phyloP scores from a whole-genome alignment of 441 rosid genomes.

The Adansonia gregorii region DNA sequence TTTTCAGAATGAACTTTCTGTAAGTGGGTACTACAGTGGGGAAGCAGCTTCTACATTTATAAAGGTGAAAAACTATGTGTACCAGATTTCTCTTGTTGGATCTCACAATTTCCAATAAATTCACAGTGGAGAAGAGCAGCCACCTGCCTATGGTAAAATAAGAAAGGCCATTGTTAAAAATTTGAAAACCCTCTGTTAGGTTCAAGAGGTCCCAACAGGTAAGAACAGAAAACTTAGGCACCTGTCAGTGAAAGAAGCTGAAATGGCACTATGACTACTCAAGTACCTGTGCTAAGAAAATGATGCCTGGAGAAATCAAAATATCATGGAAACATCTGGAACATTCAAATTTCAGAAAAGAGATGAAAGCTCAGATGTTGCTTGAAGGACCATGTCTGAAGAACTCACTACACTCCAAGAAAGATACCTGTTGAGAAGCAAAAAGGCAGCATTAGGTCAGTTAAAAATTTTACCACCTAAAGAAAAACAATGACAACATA shows the following conservation, averaged over 20 bases:
- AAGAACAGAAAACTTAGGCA: not conserved
- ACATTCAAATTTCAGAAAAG: not conserved
- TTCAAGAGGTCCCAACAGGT: not conserved
- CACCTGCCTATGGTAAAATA: not conserved
- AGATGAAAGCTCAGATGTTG: not conserved
- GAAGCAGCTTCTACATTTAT: not conserved
- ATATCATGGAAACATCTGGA: not conserved
- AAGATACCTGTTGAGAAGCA: conserved; percentile 4
- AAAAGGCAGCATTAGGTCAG: not conserved
- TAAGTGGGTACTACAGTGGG: not conserved
- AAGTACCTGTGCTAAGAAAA: not conserved
- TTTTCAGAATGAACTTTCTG: not conserved
- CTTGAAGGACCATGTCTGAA: not conserved
- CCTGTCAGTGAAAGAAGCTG: not conserved
- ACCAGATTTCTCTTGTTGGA: not conserved
- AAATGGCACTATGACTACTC: not conserved
- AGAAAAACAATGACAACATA: not conserved
- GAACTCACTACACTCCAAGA: not conserved
- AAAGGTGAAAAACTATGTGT: not conserved
- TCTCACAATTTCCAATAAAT: not conserved
- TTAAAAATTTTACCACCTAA: not conserved
- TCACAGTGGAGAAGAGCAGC: not conserved
- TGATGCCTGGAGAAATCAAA: not conserved
- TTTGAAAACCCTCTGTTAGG: not conserved
- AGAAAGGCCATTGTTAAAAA: not conserved